Evolutionary conservation across 352 stramenopile genomes (phyloP), one percentile per base, ranked within the genome.

Genomic region (Pythium guiyangense): DNA sequence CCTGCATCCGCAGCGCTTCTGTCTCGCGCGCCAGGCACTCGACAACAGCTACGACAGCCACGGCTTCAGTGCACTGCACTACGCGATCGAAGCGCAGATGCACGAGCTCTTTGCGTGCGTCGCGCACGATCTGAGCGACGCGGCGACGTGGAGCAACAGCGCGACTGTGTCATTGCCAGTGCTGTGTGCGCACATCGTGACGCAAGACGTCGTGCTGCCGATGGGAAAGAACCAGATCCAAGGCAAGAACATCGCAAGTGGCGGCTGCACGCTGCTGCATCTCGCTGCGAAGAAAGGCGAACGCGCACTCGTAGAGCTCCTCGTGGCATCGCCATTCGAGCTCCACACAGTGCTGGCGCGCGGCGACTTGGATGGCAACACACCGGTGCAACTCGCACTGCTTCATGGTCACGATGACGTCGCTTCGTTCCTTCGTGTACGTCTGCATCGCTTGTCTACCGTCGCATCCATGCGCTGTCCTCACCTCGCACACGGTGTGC

Each of bases 81-180:
- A 92, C 62, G 83, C 82, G 2, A 65, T 88, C 29, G 84, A 94
- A 42, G 79, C 80, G 5, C 79, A 88, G 57, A 89, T 91, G 80
- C 27, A 45, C 0, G 57, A 57, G 34, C 86, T 92, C 18, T 9
- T 89, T 26, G 67, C 78, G 12, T 79, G 68, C 44, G 59, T 59
- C 12, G 52, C 69, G 6, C 43, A 71, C 4, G 62, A 56, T 15
- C 62, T 73, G 15, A 15, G 59, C 54, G 46, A n/a, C n/a, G 61
- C 45, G 29, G 49, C 54, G 17, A 20, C 2, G n/a, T 10, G 12
- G 6, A 10, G 15, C 6, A 40, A 40, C 35, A 40, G 35, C 35
- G 12, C 6, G 6, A 40, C 35, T 6, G 6, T 20, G 39, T 18
- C 39, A 6, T 17, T 60, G 5, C 37, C 42, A 17, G 25, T 50